Conservation (phyloP, 805 yeast genomes). For the Lipomyces orientalis region DNA sequence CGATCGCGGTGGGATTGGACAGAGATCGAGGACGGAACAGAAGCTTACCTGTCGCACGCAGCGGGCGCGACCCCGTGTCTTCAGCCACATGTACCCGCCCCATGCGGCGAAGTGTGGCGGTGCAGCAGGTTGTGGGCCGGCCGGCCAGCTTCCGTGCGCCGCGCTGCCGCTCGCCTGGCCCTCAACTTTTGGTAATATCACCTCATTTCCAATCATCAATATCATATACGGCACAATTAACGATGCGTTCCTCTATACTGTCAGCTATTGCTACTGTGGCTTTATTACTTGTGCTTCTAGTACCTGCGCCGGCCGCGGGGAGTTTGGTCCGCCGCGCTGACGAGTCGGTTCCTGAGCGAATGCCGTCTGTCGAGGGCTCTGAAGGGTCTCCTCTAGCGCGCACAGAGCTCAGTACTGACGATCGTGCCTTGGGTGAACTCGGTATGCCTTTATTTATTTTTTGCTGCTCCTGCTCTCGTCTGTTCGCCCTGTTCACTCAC, state of each 20-base stretch:
- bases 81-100: constrained; percentile 4
- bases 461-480: background rate
- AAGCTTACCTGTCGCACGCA: background rate
- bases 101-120: constrained; percentile 3
- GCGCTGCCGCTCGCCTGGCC: background rate
- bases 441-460: constrained; percentile 7
- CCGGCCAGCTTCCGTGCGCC: background rate
- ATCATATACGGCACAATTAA: background rate
- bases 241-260: background rate
- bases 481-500: background rate
- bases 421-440: background rate
- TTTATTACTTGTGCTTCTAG: constrained; percentile 3
- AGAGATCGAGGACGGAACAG: background rate
- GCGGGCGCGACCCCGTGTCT: background rate
- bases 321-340: constrained; percentile 6
- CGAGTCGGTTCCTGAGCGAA: background rate
- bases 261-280: background rate
- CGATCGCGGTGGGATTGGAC: too few relatives aligned
- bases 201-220: background rate
- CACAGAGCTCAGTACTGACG: constrained; percentile 1
- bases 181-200: background rate
- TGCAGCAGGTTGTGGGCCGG: background rate
- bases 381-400: constrained; percentile 33
- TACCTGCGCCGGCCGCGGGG: constrained; percentile 13
- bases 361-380: constrained; percentile 20